Conservation (phyloP, 345 rosid genomes). For the Salix viminalis region DNA sequence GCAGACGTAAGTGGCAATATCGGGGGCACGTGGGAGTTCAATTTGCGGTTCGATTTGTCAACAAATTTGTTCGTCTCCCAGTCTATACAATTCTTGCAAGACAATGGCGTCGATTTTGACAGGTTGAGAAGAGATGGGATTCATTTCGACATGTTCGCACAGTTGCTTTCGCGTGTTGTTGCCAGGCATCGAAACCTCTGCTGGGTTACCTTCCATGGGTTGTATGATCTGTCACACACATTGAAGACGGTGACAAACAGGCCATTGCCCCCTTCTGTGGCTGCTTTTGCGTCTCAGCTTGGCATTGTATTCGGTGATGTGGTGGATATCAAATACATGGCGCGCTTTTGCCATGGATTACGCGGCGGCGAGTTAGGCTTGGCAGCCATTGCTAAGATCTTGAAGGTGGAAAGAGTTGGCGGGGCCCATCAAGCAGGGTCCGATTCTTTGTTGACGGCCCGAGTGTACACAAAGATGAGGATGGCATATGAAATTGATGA, state of each 20-base stretch:
- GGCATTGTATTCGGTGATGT: background rate
- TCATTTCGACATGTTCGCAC: background rate
- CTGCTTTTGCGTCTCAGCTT: background rate
- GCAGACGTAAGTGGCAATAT: background rate
- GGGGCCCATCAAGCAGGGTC: background rate
- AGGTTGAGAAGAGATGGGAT: background rate
- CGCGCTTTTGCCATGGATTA: background rate
- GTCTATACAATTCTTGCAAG: background rate
- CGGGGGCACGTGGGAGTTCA: background rate
- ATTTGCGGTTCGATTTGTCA: background rate
- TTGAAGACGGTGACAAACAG: background rate
- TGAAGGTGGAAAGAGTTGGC: background rate
- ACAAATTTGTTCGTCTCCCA: background rate
- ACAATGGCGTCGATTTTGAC: background rate
- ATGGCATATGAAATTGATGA: background rate
- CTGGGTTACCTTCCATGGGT: background rate
- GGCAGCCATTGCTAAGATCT: background rate
- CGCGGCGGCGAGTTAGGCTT: background rate
- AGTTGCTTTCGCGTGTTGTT: background rate
- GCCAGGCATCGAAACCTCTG: background rate
- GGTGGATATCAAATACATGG: background rate
- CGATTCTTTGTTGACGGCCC: background rate
- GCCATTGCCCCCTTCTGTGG: background rate
- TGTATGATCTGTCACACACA: background rate
- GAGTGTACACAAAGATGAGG: background rate